Conservation (phyloP, 306 rosid genomes). For the Dalbergia cochinchinensis region DNA sequence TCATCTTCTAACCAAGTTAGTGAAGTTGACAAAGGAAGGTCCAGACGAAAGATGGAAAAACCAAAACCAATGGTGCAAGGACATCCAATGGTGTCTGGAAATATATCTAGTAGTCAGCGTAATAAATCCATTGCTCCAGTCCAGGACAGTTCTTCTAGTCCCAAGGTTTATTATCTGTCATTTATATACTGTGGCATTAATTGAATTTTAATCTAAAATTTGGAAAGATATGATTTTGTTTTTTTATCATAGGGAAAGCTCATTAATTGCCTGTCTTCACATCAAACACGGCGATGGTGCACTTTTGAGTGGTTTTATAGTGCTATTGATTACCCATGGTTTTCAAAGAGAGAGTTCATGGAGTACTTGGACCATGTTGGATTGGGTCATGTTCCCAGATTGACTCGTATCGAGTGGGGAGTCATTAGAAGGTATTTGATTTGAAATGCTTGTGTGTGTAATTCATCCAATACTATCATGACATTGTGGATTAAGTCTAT, state of each 20-base stretch:
- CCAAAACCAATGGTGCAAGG: conserved; percentile 55
- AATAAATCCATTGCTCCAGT: conserved; percentile 46
- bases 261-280: conserved; percentile 68
- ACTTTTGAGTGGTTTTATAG: conserved; percentile 96
- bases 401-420: conserved; percentile 98
- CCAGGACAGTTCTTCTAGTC: conserved; percentile 46
- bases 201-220: conserved; percentile 36
- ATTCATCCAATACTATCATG: conserved; percentile 28
- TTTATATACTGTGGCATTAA: conserved; percentile 37
- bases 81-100: conserved; percentile 54
- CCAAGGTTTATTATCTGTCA: conserved; percentile 60
- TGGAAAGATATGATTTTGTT: conserved; percentile 11
- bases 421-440: conserved; percentile 84
- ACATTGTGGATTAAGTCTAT: conserved; percentile 37
- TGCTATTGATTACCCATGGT: conserved; percentile 98
- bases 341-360: conserved; percentile 88
- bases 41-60: conserved; percentile 66
- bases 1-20: conserved; percentile 56
- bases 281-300: conserved; percentile 84
- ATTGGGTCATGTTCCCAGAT: conserved; percentile 91
- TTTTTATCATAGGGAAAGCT: conserved; percentile 72
- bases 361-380: conserved; percentile 97
- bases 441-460: conserved; percentile 43
- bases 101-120: conserved; percentile 50
- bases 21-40: conserved; percentile 60